Evolutionary conservation across 2,329 filamentous ascomycete genomes (phyloP).

Genomic region (Cercospora zeae-maydis): DNA sequence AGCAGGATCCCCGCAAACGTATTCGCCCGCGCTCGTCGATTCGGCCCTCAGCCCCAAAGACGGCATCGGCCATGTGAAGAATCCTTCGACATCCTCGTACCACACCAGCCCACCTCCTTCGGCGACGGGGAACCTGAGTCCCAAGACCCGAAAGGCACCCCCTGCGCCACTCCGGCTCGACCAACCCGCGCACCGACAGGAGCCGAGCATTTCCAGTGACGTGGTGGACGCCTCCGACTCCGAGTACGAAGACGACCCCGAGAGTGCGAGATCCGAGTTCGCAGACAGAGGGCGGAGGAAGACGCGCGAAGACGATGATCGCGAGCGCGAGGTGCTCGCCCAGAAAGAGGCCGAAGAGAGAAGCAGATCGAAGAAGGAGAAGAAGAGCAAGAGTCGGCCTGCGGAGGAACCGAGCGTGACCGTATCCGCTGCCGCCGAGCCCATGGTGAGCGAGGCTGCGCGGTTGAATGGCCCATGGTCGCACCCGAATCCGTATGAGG

Average conservation of each 20-base stretch:
- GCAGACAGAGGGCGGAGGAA: conserved; percentile 66
- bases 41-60: conserved; percentile 15
- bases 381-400: conserved; percentile 51
- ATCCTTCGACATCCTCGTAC: conserved; percentile 15
- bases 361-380: conserved; percentile 71
- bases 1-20: conserved; percentile 23
- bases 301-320: conserved; percentile 84
- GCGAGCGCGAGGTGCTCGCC: conserved; percentile 66
- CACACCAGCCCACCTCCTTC: conserved; percentile 21
- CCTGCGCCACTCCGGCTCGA: conserved; percentile 75
- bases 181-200: conserved; percentile 12
- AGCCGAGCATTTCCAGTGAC: conserved; percentile 29
- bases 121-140: conserved; percentile 21
- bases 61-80: conserved; percentile 13
- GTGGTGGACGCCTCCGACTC: conserved; percentile 60
- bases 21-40: conserved; percentile 24
- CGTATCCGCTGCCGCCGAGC: conserved; percentile 15
- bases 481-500: conserved; percentile 29
- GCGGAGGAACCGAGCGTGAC: conserved; percentile 22
- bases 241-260: conserved; percentile 76
- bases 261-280: conserved; percentile 33
- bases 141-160: conserved; percentile 66
- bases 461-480: conserved; percentile 22
- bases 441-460: conserved; percentile 8
- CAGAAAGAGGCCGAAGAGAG: conserved; percentile 60